Base-by-base conservation (phyloP, 768 basidiomycete genomes). In the Rhodotorula sphaerocarpa region DNA sequence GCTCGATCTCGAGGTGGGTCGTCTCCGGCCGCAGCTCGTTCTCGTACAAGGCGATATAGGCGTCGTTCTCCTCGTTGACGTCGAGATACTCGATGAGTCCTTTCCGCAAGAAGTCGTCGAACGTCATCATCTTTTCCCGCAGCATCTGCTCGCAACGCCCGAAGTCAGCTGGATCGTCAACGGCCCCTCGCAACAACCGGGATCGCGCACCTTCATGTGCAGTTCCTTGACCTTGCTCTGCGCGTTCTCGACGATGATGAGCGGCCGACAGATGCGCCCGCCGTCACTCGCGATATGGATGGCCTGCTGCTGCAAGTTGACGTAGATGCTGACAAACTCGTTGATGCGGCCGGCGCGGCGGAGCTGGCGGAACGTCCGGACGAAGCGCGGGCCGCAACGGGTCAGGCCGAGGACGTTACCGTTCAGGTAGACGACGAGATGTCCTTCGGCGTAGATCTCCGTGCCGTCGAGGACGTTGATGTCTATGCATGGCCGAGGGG, bases 1-100 rank as follows among this genome's bases (percentile, higher is more conserved):
- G 95, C 73, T 99, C 93, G 63, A 99, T 97, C 76, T 97, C 95
- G 39, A 97, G 83, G 77, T 99, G 93, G 9, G 67, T 67, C 0
- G 95, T 96, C 16, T 91, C 92, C 48, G 82, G 78, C 28, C 83
- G 82, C 71, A 97, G 89, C 74, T 90, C 83, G 34, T 82, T 77
- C 76, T 99, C 95, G 76, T 95, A 92, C 48, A 97, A 80, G 3
- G 95, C 91, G 69, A 99, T 93, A 75, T 86, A 86, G 25, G 92
- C 86, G 76, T 97, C 95, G 74, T 97, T 97, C 77, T 99, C 95
- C 76, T 99, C 95, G 74, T 99, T 99, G 57, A 96, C 92, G 74
- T 97, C 95, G 44, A 96, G 84, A 73, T 99, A 99, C 75, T 99
- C 95, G 62, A 97, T 90, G 20, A 99, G 81, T 34, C 95, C 95